These are phyloP conservation scores for Phytophthora sansomeana DNA, from an alignment of 352 stramenopile genomes.

Conservation along the genomic window DNA sequence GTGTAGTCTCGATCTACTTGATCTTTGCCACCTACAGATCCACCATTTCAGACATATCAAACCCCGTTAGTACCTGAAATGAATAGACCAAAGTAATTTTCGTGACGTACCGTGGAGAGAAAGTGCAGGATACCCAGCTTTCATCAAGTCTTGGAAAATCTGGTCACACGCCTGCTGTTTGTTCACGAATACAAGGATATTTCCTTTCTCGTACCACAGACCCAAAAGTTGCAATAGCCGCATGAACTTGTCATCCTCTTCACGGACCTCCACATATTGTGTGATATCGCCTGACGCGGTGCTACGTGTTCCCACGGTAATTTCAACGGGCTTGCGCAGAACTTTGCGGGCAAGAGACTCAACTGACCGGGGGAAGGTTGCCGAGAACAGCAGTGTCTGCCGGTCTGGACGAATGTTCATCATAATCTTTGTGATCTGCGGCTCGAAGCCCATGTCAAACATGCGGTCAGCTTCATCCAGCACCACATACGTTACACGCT, in stretches of 20 bases:
- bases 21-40: constrained; percentile 94
- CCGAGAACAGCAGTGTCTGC: constrained; percentile 97
- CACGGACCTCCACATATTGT: constrained; percentile 98
- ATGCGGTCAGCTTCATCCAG: constrained; percentile 99
- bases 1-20: constrained; percentile 99
- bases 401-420: constrained; percentile 92
- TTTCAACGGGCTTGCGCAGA: constrained; percentile 96
- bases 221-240: constrained; percentile 97
- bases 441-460: constrained; percentile 99
- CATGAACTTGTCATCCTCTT: constrained; percentile 99
- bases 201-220: constrained; percentile 97
- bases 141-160: constrained; percentile 97
- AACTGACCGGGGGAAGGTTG: constrained; percentile 96
- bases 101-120: constrained; percentile 93
- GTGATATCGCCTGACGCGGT: constrained; percentile 97
- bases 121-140: constrained; percentile 95
- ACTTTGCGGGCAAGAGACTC: constrained; percentile 91
- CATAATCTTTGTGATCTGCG: constrained; percentile 98
- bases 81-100: neutral
- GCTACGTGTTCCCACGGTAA: constrained; percentile 96
- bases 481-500: constrained; percentile 98
- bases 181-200: constrained; percentile 99
- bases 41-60: constrained; percentile 19
- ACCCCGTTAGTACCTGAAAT: constrained; percentile 1
- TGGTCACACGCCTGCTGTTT: constrained; percentile 98